Evolutionary conservation across 257 asterid species (phyloP), one percentile per base, ranked within the genome.

Genomic region (Nyctanthes arbortristis): DNA sequence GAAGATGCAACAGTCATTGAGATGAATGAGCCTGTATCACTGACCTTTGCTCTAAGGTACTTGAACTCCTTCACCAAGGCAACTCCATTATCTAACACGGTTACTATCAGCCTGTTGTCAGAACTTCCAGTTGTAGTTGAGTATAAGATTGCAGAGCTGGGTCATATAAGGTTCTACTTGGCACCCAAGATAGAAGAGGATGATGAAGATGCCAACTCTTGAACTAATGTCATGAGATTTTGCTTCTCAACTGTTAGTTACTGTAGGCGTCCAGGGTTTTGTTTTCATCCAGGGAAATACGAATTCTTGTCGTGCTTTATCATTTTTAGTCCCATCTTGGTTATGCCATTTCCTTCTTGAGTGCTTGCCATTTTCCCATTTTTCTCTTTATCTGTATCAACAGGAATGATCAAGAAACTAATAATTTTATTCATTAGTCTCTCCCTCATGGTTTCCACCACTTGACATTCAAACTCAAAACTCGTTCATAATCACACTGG

Each of bases 181-280:
- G 89, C 91, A 18, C 95, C 91, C 28, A 85, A 85, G 77, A 85
- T 87, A 36, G 95, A 88, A 73, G 89, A 88, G 43, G 91, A 88
- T 54, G 90, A 82, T 7, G 94, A 79, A 37, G 90, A 84, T 56
- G 24, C 80, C 5, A 76, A 76, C 20, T 73, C 87, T 76, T 82
- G 67, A 82, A 65, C 32, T 67, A 18, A 22, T 39, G 5, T 39
- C 14, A 3, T 11, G n/a, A 10, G 49, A 6, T 13, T 39, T 39
- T 39, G 12, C 3, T 3, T 39, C 49, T 39, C 20, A 13, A 39
- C 49, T n/a, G 4, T 18, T 13, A 39, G 49, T 13, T 39, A n/a
- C 20, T 39, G 49, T 13, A 39, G 6, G 14, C 12, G 20, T 39
- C 49, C 20, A 11, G 20, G 6, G 7, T 39, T 39, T 39, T 39